Evolutionary conservation across 345 rosid species (phyloP).

Genomic region (Linum usitatissimum): DNA sequence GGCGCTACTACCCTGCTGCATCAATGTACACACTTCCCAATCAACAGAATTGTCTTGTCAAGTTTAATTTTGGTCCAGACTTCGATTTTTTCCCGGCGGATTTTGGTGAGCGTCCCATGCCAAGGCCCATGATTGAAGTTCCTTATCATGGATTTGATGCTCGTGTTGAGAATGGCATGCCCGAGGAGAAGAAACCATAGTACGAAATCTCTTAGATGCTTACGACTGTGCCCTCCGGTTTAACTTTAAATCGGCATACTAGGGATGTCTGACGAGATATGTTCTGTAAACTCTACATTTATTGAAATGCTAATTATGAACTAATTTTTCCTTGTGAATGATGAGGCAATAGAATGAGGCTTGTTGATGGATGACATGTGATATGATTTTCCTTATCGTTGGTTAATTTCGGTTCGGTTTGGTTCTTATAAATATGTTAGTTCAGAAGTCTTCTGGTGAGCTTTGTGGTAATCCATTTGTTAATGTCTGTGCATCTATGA

Average conservation of each 20-base stretch:
- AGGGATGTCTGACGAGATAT: conserved; percentile 20
- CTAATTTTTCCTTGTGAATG: conserved; percentile 13
- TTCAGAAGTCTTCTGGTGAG: not conserved
- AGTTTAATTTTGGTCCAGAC: conserved; percentile 88
- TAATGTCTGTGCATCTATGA: no score
- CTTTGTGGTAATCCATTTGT: not conserved
- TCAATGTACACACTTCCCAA: conserved; percentile 95
- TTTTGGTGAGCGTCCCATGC: conserved; percentile 58
- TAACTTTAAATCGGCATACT: conserved; percentile 13
- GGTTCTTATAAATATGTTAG: not conserved
- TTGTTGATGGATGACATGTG: not conserved
- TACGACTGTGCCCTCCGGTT: not conserved
- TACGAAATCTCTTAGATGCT: not conserved
- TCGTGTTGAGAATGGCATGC: conserved; percentile 45
- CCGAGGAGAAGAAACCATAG: conserved; percentile 55
- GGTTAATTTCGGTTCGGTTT: not conserved
- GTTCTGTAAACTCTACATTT: conserved; percentile 17
- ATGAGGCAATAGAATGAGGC: not conserved
- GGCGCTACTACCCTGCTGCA: conserved; percentile 94
- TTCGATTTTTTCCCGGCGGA: conserved; percentile 60
- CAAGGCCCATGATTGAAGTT: conserved; percentile 68
- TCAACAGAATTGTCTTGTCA: conserved; percentile 76
- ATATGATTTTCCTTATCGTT: not conserved
- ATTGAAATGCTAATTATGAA: conserved; percentile 13
- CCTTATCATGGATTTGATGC: conserved; percentile 61